Evolutionary conservation across 2,329 filamentous ascomycete genomes (phyloP).

Genomic region (Fusarium pseudocircinatum): DNA sequence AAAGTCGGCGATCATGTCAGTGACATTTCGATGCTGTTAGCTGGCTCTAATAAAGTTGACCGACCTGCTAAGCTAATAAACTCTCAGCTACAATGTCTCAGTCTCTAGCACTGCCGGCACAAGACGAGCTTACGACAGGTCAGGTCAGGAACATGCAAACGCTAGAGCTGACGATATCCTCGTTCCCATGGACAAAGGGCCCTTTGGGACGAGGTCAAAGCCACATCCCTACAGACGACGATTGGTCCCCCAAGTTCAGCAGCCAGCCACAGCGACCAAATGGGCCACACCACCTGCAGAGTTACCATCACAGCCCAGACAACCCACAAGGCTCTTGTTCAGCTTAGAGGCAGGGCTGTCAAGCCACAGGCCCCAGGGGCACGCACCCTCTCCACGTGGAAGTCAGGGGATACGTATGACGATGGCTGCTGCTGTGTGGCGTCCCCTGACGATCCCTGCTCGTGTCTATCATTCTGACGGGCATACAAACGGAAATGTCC

Average conservation of each 20-base stretch:
- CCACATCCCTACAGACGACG: slow-evolving; percentile 6
- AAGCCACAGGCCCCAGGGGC: slow-evolving; percentile 33
- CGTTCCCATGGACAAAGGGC: slow-evolving; percentile 11
- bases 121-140: neutral
- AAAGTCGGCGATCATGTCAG: slow-evolving; percentile 19
- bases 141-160: neutral
- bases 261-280: slow-evolving; percentile 23
- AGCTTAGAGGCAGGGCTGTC: slow-evolving; percentile 16
- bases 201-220: slow-evolving; percentile 19
- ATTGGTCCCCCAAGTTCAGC: slow-evolving; percentile 8
- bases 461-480: slow-evolving; percentile 24
- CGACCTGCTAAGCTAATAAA: neutral
- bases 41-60: neutral
- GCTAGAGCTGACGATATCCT: slow-evolving; percentile 5
- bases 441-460: slow-evolving; percentile 38
- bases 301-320: neutral
- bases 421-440: slow-evolving; percentile 24
- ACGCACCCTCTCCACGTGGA: slow-evolving; percentile 29
- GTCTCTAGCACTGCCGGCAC: neutral
- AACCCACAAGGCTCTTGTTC: neutral
- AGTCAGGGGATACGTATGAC: slow-evolving; percentile 22
- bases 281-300: slow-evolving; percentile 14
- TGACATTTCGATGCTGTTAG: slow-evolving; percentile 16
- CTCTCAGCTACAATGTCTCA: slow-evolving; percentile 24
- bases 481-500: slow-evolving; percentile 12